Evolutionary conservation across 306 rosid genomes (phyloP).

Genomic region (Leucaena leucocephala): DNA sequence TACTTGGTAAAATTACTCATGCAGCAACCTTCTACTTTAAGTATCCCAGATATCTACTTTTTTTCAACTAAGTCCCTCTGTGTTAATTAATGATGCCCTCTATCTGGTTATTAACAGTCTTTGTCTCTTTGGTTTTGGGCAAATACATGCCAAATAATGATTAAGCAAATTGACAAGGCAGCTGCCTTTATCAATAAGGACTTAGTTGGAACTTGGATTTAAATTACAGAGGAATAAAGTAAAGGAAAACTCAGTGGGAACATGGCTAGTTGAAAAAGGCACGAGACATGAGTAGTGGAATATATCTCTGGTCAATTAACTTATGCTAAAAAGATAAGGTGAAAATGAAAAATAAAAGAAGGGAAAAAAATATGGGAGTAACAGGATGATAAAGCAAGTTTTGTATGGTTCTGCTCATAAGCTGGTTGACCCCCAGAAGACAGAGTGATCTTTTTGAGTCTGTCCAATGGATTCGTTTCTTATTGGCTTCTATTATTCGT

Average conservation of each 20-base stretch:
- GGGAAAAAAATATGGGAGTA: neutral
- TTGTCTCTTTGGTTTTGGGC: neutral
- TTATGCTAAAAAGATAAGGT: conserved; percentile 4
- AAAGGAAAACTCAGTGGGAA: conserved; percentile 15
- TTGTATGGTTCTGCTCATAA: conserved; percentile 25
- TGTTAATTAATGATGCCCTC: no score
- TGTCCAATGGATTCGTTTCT: conserved; percentile 35
- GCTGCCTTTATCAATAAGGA: neutral
- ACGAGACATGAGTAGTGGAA: conserved; percentile 4
- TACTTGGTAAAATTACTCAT: neutral
- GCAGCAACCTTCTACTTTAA: neutral
- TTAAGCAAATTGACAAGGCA: neutral
- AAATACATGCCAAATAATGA: neutral
- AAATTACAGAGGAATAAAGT: conserved; percentile 32
- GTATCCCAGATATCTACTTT: neutral
- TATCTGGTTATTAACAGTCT: neutral
- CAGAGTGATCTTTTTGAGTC: conserved; percentile 6
- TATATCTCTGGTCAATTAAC: neutral
- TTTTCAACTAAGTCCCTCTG: neutral
- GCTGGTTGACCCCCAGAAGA: conserved; percentile 14
- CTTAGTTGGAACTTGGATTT: neutral
- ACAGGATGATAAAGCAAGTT: conserved; percentile 3
- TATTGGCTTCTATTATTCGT: conserved; percentile 25
- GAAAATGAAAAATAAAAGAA: neutral
- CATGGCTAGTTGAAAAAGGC: neutral